Evolutionary conservation across 2,329 filamentous ascomycete species (phyloP).

Genomic region (Aspergillus aculeatus): DNA sequence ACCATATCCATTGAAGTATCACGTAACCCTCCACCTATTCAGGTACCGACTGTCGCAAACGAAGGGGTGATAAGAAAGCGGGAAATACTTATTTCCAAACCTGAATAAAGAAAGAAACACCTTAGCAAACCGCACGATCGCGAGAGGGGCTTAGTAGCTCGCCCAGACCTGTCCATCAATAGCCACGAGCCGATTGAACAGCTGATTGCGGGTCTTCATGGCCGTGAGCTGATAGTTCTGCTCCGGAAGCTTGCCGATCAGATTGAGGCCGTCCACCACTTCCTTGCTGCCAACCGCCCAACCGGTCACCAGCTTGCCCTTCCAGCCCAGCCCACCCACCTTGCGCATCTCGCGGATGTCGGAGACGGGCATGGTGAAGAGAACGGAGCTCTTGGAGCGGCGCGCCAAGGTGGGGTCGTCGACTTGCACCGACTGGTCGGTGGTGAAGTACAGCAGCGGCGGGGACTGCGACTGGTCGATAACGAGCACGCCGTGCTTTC

Average conservation of each 20-base stretch:
- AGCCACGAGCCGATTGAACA: conserved; percentile 67
- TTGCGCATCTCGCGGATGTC: conserved; percentile 76
- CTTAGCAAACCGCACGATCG: conserved; percentile 9
- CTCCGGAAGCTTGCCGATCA: conserved; percentile 57
- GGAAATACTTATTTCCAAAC: conserved; percentile 22
- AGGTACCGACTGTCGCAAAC: background rate
- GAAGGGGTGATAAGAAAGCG: background rate
- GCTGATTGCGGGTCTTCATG: conserved; percentile 68
- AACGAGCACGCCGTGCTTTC: conserved; percentile 70
- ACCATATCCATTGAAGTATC: too few relatives aligned
- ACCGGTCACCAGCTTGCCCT: conserved; percentile 76
- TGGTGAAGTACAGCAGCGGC: conserved; percentile 61
- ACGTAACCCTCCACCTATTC: background rate
- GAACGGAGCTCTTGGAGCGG: conserved; percentile 53
- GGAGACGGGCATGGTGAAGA: conserved; percentile 68
- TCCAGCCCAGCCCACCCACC: conserved; percentile 79
- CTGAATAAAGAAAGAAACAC: conserved; percentile 12
- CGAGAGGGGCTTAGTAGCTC: conserved; percentile 54
- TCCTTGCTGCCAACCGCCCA: conserved; percentile 70
- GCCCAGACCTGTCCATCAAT: conserved; percentile 85
- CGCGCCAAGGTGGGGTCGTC: conserved; percentile 51
- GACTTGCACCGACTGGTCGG: conserved; percentile 30
- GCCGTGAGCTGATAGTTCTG: conserved; percentile 65
- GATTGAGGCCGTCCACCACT: conserved; percentile 71
- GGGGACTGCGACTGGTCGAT: conserved; percentile 49